Base-by-base conservation (phyloP, 306 rosid species). In the Geum urbanum region DNA sequence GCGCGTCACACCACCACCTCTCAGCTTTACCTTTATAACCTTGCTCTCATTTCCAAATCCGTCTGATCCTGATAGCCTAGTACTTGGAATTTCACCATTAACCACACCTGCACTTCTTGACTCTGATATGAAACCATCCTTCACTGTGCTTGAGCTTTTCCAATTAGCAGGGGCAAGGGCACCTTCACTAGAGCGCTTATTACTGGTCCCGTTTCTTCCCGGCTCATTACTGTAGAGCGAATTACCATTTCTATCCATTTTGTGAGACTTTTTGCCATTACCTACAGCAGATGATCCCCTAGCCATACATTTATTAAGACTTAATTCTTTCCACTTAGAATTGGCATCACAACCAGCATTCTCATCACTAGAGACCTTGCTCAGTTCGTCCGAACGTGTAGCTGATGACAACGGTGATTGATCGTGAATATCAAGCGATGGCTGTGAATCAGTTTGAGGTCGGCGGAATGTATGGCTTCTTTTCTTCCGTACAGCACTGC, bases 101-200 rank as follows among this genome's bases (percentile, higher is more conserved):
- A 72, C 71, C 15, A 72, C 52, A 50, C 83, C 96, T 12, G 71
- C 81, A 69, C 13, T 79, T 72, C 75, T 83, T 48, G 82, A 67
- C 72, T 87, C 89, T 8, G 70, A 74, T 49, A 79, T 87, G 61
- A 76, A 72, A 43, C 53, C 70, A 79, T 86, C 86, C 74, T 74
- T 86, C 15, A 57, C 43, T 70, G 75, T 76, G 69, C 87, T 85
- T 15, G 88, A 66, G 80, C 84, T 86, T 82, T 82, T 92, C 98
- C 98, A 86, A 86, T 88, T 87, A 55, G 90, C 94, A 1, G 95
- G 97, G 49, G 98, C 94, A 82, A 94, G 96, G 67, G 88, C 92
- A 8, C 95, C 98, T 78, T 90, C 92, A 14, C 97, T 84, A 57
- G 89, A 78, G 39, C 92, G 92, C 65, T 80, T 87, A 68, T 79